Evolutionary conservation across 768 basidiomycete species (phyloP).

Genomic region (Crucibulum laeve): DNA sequence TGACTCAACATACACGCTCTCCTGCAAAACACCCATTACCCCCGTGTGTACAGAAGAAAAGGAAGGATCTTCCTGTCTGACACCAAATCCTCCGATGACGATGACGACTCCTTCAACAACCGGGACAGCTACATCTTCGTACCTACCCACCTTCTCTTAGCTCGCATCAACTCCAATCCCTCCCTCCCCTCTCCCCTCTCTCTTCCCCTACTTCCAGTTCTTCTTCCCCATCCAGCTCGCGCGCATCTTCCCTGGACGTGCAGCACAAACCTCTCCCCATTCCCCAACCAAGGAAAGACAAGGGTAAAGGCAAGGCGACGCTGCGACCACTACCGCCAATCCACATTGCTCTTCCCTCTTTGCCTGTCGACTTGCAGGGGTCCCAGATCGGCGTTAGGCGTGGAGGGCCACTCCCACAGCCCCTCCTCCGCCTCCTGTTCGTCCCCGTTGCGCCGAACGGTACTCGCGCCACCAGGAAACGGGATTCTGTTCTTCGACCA

Average conservation of each 20-base stretch:
- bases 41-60: conserved; percentile 6
- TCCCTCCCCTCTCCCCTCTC: no score
- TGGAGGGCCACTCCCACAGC: conserved; percentile 15
- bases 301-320: no score
- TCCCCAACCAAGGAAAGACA: no score
- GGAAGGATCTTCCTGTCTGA: conserved; percentile 8
- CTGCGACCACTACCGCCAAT: conserved; percentile 8
- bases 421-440: conserved; percentile 12
- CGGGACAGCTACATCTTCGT: conserved; percentile 15
- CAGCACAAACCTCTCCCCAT: neutral
- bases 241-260: neutral
- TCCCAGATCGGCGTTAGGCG: conserved; percentile 4
- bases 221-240: no score
- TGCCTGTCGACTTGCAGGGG: conserved; percentile 15
- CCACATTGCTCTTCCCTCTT: conserved; percentile 12
- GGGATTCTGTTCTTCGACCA: neutral
- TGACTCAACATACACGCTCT: neutral
- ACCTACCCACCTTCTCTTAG: conserved; percentile 10
- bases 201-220: no score
- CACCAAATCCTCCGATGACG: conserved; percentile 6
- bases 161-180: conserved; percentile 10
- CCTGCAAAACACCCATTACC: conserved; percentile 8
- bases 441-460: neutral
- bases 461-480: neutral
- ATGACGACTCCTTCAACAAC: conserved; percentile 8